Base-by-base conservation (phyloP, 2,329 filamentous ascomycete genomes). In the Lecanosticta acicola region DNA sequence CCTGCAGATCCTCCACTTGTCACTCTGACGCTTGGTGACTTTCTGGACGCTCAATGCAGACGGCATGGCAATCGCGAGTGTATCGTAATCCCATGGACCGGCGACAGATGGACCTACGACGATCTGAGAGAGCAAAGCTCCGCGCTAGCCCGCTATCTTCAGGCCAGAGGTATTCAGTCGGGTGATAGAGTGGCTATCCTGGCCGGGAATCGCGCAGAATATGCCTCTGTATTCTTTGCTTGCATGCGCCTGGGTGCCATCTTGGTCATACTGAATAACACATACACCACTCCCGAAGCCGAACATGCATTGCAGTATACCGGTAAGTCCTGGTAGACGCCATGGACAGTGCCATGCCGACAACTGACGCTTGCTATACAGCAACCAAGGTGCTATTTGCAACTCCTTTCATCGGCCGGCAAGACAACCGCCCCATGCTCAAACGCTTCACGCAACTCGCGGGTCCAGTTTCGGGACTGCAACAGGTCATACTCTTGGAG, bases 211-310 rank as follows among this genome's bases (percentile, higher is more conserved):
- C 77, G 75, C 53, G 74, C 78, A 50, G 72, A 78, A 54, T 78
- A 85, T 21, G 66, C 68, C 37, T 76, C 83, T 2, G 75, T 87
- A 13, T 86, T 87, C 71, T 87, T 88, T 55, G 84, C 83, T 3
- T 82, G 80, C 9, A 80, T 81, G 33, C 60, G 67, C 38, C 55
- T 72, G 10, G 69, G 69, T 2, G 67, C 68, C 1, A 66, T 71
- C 29, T 71, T 89, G 42, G 85, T 89, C 20, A 87, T 89, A 36
- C 70, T 90, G 54, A 90, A 90, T 69, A 90, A 88, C 67, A 90
- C 85, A 0, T 90, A 90, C 62, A 90, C 85, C 1, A 75, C 81
- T 2, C 78, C 76, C 1, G 85, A 90, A 66, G 80, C 84, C 39
- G 75, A 81, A 62, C 84, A 85, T 64, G 85, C 83, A 8, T 66